Evolutionary conservation across 148 eudicot genomes (phyloP).

Genomic region (Spergularia marina): DNA sequence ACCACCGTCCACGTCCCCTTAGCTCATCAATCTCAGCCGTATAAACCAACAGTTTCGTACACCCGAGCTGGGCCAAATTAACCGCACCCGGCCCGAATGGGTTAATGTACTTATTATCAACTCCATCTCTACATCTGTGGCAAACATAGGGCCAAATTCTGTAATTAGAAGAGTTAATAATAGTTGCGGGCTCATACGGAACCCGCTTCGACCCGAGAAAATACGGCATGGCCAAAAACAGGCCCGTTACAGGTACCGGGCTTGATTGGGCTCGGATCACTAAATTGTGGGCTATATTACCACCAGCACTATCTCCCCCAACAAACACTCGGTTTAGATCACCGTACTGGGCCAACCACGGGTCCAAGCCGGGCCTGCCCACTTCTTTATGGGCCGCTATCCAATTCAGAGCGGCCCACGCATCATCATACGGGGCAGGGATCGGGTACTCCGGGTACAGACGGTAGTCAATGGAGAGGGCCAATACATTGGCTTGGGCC

Average conservation of each 20-base stretch:
- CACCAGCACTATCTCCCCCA: slow-evolving; percentile 62
- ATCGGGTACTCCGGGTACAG: slow-evolving; percentile 34
- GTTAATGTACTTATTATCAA: slow-evolving; percentile 37
- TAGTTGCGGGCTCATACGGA: slow-evolving; percentile 13
- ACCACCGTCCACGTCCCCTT: slow-evolving; percentile 30
- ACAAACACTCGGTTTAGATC: slow-evolving; percentile 35
- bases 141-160: slow-evolving; percentile 47
- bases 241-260: slow-evolving; percentile 28
- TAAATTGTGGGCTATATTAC: slow-evolving; percentile 48
- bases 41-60: slow-evolving; percentile 41
- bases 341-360: slow-evolving; percentile 37
- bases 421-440: slow-evolving; percentile 40
- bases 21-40: slow-evolving; percentile 43
- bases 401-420: slow-evolving; percentile 44
- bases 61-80: slow-evolving; percentile 29
- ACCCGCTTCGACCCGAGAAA: slow-evolving; percentile 42
- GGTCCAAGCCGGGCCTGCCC: slow-evolving; percentile 23
- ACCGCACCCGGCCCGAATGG: slow-evolving; percentile 36
- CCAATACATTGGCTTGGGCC: slow-evolving; percentile 30
- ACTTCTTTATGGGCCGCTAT: slow-evolving; percentile 28
- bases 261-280: slow-evolving; percentile 37
- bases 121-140: slow-evolving; percentile 30
- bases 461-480: slow-evolving; percentile 40
- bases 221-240: slow-evolving; percentile 42
- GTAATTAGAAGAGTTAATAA: slow-evolving; percentile 7